Evolutionary conservation across 2,329 filamentous ascomycete genomes (phyloP), one percentile per base, ranked within the genome.

Genomic region (Phoma herbarum): DNA sequence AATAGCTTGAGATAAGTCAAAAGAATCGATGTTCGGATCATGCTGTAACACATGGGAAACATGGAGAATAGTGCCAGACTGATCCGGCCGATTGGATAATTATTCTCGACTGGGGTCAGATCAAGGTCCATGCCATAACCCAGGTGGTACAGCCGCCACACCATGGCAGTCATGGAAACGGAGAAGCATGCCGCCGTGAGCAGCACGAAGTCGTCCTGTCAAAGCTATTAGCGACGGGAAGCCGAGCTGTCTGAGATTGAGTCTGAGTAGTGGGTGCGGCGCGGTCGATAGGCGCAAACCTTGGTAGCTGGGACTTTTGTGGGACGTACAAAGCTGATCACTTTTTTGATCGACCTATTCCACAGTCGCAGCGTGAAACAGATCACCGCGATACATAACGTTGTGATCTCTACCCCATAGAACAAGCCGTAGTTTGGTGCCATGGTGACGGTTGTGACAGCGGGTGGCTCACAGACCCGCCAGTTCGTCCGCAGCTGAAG

Each of bases 1-100:
- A 63, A 63, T n/a, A 63, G 47, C 35, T 55, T 53, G 14, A 63
- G 49, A 16, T 63, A 63, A 0, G 59, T 61, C 31, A 61, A 57
- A 9, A 61, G 43, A 10, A 63, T 63, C 11, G 61, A 63, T 7
- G 52, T 55, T 3, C 59, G 54, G 25, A 59, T 61, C 41, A 61
- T 26, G 18, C 50, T 59, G 51, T 59, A 58, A 35, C 54, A 58
- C 42, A 61, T 42, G 14, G 59, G 59, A 18, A 61, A 61, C 44
- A 57, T 59, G 31, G 51, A 45, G 37, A 61, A 61, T 4, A 61
- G 31, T 1, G 59, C 50, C 2, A 61, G 39, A 39, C 59, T 55
- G 31, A 61, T 23, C 11, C 42, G 29, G 11, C 55, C 59, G 35
- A 61, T 55, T 3, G 50, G 46, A 5, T 42, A 51, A n/a, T 59